Evolutionary conservation across 805 yeast species (phyloP).

Genomic region (Debaryomyces hansenii): DNA sequence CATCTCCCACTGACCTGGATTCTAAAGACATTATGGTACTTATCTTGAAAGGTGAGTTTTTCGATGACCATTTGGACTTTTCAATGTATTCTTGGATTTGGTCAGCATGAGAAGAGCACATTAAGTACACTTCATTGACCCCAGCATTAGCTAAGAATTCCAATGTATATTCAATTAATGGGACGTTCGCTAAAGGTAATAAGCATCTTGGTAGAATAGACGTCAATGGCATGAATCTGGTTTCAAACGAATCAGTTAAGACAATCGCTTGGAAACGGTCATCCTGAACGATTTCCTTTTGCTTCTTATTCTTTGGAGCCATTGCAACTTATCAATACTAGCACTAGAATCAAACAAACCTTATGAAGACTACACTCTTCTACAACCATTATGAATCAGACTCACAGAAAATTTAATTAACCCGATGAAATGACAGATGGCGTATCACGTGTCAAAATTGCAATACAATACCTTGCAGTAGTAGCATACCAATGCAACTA

Average conservation of each 20-base stretch:
- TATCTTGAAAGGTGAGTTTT: slow-evolving; percentile 78
- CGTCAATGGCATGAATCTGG: slow-evolving; percentile 91
- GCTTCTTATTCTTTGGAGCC: slow-evolving; percentile 52
- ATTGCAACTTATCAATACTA: slow-evolving; percentile 15
- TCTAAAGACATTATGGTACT: slow-evolving; percentile 81
- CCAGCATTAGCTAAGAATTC: slow-evolving; percentile 91
- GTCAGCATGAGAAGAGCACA: slow-evolving; percentile 90
- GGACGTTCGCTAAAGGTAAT: slow-evolving; percentile 88
- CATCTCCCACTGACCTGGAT: slow-evolving; percentile 92
- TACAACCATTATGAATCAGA: not conserved
- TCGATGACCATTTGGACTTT: slow-evolving; percentile 63
- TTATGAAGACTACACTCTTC: too few species aligned
- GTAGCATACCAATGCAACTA: too few species aligned
- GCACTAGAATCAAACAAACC: not conserved
- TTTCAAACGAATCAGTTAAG: slow-evolving; percentile 88
- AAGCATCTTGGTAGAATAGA: slow-evolving; percentile 85
- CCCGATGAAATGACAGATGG: not conserved
- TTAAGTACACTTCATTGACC: slow-evolving; percentile 83
- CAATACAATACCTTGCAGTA: too few species aligned
- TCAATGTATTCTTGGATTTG: slow-evolving; percentile 83
- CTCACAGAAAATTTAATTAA: not conserved
- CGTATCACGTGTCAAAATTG: too few species aligned
- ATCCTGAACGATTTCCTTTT: slow-evolving; percentile 61
- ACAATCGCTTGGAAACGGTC: slow-evolving; percentile 91
- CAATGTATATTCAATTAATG: slow-evolving; percentile 89